phyloP scores from a whole-genome alignment of 23 red algal genomes.

The Gracilariopsis chorda region DNA sequence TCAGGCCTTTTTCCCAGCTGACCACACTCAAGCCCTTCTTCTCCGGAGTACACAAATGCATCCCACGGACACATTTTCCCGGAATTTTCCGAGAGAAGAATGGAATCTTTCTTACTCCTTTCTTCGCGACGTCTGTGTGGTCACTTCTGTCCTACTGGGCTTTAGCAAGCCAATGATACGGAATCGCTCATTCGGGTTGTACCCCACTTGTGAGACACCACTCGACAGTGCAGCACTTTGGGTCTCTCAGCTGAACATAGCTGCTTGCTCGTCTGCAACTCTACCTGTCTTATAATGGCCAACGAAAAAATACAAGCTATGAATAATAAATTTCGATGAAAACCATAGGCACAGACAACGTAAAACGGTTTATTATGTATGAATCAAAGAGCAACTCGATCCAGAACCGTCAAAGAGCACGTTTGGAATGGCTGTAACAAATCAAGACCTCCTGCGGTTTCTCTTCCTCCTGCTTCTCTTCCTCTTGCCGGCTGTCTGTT shows the following conservation, averaged over 20 bases:
- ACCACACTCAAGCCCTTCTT: slow-evolving; percentile 84
- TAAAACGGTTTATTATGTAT: no score
- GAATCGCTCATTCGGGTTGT: slow-evolving; percentile 3
- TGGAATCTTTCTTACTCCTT: slow-evolving; percentile 51
- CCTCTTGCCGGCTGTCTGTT: no score
- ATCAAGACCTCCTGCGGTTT: no score
- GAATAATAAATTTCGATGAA: slow-evolving; percentile 52
- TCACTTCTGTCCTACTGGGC: slow-evolving; percentile 23
- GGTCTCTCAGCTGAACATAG: slow-evolving; percentile 56
- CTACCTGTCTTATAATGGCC: slow-evolving; percentile 77
- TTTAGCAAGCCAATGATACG: neutral
- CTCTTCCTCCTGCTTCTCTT: no score
- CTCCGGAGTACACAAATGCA: slow-evolving; percentile 78
- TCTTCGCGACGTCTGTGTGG: slow-evolving; percentile 51
- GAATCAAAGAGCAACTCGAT: no score
- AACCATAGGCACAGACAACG: no score
- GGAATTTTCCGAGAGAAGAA: neutral
- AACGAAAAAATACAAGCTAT: slow-evolving; percentile 76
- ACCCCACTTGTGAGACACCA: neutral
- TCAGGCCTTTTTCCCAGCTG: slow-evolving; percentile 88
- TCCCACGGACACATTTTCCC: slow-evolving; percentile 76
- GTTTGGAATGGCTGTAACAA: no score
- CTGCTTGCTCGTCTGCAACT: slow-evolving; percentile 98
- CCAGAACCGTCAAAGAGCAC: no score
- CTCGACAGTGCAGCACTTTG: slow-evolving; percentile 56